These are phyloP conservation scores for Trifolium pratense DNA, from an alignment of 306 rosid genomes.

Conservation along the genomic window DNA sequence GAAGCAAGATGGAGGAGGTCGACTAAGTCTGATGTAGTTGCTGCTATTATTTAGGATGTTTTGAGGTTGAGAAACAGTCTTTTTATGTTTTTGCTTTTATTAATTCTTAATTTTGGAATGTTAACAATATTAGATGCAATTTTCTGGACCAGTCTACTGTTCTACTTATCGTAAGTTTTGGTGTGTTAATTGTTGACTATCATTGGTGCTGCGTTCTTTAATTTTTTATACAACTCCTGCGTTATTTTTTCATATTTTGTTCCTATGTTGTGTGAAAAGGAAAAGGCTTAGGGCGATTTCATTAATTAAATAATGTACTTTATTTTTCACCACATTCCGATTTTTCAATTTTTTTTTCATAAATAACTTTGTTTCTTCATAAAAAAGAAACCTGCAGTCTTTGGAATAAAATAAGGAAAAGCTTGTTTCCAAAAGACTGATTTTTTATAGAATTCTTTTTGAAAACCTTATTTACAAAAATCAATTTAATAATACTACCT, in stretches of 20 bases:
- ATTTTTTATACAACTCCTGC: neutral
- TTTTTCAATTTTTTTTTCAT: no score
- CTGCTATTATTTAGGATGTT: neutral
- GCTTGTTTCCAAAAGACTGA: no score
- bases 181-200: neutral
- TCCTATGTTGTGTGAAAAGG: no score
- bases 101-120: slow-evolving; percentile 9
- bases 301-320: no score
- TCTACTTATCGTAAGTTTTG: neutral
- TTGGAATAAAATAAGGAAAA: no score
- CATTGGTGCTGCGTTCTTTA: neutral
- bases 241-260: neutral
- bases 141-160: neutral
- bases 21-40: slow-evolving; percentile 50
- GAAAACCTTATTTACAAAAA: no score
- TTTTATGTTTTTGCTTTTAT: slow-evolving; percentile 5
- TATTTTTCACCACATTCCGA: no score
- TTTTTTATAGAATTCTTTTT: no score
- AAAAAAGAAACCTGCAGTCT: no score
- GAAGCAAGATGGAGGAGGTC: slow-evolving; percentile 98
- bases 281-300: no score
- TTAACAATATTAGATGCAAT: neutral
- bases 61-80: neutral
- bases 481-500: no score
- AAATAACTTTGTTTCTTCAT: no score